Evolutionary conservation across 2,329 filamentous ascomycete genomes (phyloP), one percentile per base, ranked within the genome.

Genomic region (Neoarthrinium moseri): DNA sequence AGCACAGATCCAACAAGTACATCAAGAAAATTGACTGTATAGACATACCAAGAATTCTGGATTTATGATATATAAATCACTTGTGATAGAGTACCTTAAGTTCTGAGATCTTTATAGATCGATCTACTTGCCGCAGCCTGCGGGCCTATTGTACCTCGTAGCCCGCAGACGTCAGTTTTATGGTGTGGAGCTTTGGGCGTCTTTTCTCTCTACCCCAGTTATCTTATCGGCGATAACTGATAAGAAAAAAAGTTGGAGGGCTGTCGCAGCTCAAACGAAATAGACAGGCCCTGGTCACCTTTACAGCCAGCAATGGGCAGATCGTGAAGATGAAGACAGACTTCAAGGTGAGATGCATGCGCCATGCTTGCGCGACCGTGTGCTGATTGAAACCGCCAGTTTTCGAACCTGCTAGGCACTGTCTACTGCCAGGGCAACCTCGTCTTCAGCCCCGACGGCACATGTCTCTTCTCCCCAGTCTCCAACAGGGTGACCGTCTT

Each of bases 391-490:
- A n/a, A 20, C n/a, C 37, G 34, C 2, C 61, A 96, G 91, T 99
- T 99, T 73, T 96, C 92, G 67, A 99, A 97, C 72, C 81, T 99
- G 66, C 82, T 99, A 62, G 95, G 94, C 65, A 99, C 94, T 57
- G 94, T 99, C 65, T 99, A 97, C 77, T 90, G 91, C 74, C 89
- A 91, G 81, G 94, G 95, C 71, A 99, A 97, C 68, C 81, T 99
- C 62, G 80, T 96, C 65, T 99, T 95, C 75, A 95, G 89, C 60
- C 90, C 91, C 51, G 92, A 99, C 80, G 95, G 95, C 65, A 94
- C 89, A 60, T 92, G 90, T 71, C 80, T 99, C 55, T 89, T 95
- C 61, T 99, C 94, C 35, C 95, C 94, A 6, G 94, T 99, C 43
- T 94, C 94, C 64, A 99, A 97, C 71, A 80, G 91, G 63, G 91